These are phyloP conservation scores for Ceratocystis harringtonii DNA, from an alignment of 2,329 filamentous ascomycete genomes.

Conservation along the genomic window DNA sequence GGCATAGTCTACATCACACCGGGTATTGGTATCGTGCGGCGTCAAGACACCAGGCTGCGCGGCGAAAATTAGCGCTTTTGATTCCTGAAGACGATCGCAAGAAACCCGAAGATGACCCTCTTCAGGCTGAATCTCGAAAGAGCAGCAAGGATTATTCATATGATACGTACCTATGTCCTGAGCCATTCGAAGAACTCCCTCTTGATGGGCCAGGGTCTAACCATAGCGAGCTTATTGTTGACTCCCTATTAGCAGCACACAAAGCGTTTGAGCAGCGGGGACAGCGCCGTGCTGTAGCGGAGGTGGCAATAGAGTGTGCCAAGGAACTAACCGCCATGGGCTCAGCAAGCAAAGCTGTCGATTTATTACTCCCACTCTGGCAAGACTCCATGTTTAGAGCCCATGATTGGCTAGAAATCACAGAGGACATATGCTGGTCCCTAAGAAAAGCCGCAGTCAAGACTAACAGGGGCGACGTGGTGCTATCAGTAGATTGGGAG, in stretches of 20 bases:
- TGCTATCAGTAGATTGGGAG: constrained; percentile 51
- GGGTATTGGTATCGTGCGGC: constrained; percentile 53
- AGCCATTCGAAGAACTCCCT: constrained; percentile 42
- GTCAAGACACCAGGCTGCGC: constrained; percentile 39
- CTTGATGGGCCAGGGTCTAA: constrained; percentile 36
- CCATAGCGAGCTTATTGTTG: constrained; percentile 40
- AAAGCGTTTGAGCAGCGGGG: constrained; percentile 38
- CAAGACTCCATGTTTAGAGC: constrained; percentile 38
- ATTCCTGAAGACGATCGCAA: constrained; percentile 46
- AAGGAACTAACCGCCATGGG: constrained; percentile 37
- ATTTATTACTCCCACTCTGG: constrained; percentile 43
- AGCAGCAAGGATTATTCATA: constrained; percentile 39
- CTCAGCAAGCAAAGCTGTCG: constrained; percentile 39
- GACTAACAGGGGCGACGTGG: constrained; percentile 37
- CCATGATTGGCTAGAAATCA: constrained; percentile 45
- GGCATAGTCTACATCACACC: constrained; percentile 49
- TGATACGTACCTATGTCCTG: constrained; percentile 52
- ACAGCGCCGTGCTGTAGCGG: constrained; percentile 39
- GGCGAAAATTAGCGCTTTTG: constrained; percentile 37
- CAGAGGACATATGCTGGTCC: constrained; percentile 47
- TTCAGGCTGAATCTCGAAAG: constrained; percentile 30
- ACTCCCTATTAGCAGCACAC: constrained; percentile 36
- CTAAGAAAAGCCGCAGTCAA: constrained; percentile 41
- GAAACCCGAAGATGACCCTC: constrained; percentile 31
- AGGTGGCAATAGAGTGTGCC: constrained; percentile 42